Base-by-base conservation (phyloP, 805 yeast species). In the Kazachstania viticola region DNA sequence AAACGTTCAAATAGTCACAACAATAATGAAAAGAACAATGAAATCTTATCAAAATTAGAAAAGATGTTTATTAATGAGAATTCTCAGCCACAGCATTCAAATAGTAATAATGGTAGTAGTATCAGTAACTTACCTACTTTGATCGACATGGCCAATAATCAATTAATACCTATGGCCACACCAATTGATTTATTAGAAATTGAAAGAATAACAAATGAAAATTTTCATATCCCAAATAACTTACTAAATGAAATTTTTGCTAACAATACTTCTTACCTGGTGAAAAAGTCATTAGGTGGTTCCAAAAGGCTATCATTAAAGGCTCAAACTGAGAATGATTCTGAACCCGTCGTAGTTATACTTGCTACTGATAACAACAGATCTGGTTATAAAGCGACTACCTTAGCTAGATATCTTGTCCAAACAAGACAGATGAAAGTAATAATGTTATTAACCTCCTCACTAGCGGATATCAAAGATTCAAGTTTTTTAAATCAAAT, bases 131-230 rank as follows among this genome's bases (percentile, higher is more conserved):
- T n/a, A n/a, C 38, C 38, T 9, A 37, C 40, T 4, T 30, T 45
- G 15, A 42, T 29, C 14, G 38, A 42, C 12, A 37, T 24, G 21
- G 46, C 43, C 13, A 42, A 48, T 21, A 41, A 52, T 34, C 36
- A 49, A 26, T 18, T 43, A 36, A 43, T 77, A 3, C 78, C 82
- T 3, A 58, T 73, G 33, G 78, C 85, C 12, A 71, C 87, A 2
- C 84, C 94, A 1, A 71, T 82, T 4, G 94, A 87, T 53, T 56
- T 84, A 34, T 59, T 78, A 6, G 94, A 83, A 39, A 70, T 84
- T 29, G 88, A 83, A 51, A 63, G 79, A 26, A 49, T 74, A 5
- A 50, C 76, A 9, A 47, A 60, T 3, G 78, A 73, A 11, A 69
- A 67, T 31, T 77, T 68, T 38, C 67, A 73, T 4, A 54, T 74